Evolutionary conservation across 805 yeast genomes (phyloP).

Genomic region (Saccharomycopsis schoenii): DNA sequence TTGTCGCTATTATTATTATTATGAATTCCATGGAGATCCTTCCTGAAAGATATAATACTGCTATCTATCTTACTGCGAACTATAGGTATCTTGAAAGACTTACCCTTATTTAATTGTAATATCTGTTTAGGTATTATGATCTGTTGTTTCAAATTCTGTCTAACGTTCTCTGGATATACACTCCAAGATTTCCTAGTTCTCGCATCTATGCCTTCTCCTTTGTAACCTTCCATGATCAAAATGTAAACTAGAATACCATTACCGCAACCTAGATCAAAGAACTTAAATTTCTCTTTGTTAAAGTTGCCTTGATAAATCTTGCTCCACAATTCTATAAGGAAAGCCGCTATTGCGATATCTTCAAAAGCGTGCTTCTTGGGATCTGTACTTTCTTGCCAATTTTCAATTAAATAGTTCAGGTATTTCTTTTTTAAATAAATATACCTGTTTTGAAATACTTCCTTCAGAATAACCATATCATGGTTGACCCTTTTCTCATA

Average conservation of each 20-base stretch:
- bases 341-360: slow-evolving; percentile 92
- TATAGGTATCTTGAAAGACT: slow-evolving; percentile 45
- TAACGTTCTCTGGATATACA: slow-evolving; percentile 58
- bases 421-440: slow-evolving; percentile 73
- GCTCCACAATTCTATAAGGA: slow-evolving; percentile 78
- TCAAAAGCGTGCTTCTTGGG: slow-evolving; percentile 95
- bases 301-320: slow-evolving; percentile 33
- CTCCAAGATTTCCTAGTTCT: slow-evolving; percentile 83
- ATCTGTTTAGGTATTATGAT: slow-evolving; percentile 67
- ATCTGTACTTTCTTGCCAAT: slow-evolving; percentile 92
- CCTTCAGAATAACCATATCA: slow-evolving; percentile 76
- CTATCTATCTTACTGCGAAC: not conserved
- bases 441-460: slow-evolving; percentile 74
- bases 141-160: slow-evolving; percentile 53
- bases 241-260: slow-evolving; percentile 80
- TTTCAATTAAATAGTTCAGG: slow-evolving; percentile 61
- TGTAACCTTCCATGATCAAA: slow-evolving; percentile 66
- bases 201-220: slow-evolving; percentile 84
- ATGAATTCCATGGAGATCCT: slow-evolving; percentile 12
- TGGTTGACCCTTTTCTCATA: slow-evolving; percentile 84
- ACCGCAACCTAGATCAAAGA: slow-evolving; percentile 91
- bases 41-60: slow-evolving; percentile 11
- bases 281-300: slow-evolving; percentile 39
- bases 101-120: slow-evolving; percentile 50
- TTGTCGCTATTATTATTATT: slow-evolving; percentile 9